Base-by-base conservation (phyloP, 768 basidiomycete species). In the Suillus subaureus region DNA sequence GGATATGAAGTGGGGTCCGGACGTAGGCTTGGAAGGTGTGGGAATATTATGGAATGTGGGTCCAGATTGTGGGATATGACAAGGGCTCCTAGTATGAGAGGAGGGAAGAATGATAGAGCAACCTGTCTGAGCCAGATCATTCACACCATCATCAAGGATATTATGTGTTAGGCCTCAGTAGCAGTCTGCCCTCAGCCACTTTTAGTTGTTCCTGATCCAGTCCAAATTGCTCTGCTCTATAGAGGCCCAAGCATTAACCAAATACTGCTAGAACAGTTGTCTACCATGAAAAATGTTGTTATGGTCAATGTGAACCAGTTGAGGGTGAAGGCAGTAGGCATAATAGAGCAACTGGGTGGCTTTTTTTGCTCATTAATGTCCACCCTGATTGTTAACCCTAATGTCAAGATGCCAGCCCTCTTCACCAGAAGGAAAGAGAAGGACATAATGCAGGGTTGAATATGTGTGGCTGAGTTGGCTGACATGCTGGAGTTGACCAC, bases 171-270 rank as follows among this genome's bases (percentile, higher is more conserved):
- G 49, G 1, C 82, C 81, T 31, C 65, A 63, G 64, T 81, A 81
- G 0, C 80, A 43, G 3, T 78, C 68, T 4, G 79, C 74, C 3
- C 81, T 73, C 8, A 84, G 64, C 13, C 57, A 64, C 2, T 21
- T 61, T 55, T 85, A 82, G 66, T 84, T 77, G 9, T 67, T 35
- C 4, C 62, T 31, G 6, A 79, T 49, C 71, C 71, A 86, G 12
- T 45, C 61, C 0, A 87, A 72, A 2, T 73, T 70, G 8, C 55
- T 68, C 26, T 85, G 82, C 3, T 87, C 83, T 33, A 78, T 70
- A 0, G 74, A 70, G 18, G 84, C 83, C 79, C 78, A 87, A 2
- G 67, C 70, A 75, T 87, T 83, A 55, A 80, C 79, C 43, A 82
- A 58, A 66, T 76, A 82, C 52, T 84, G 78, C 61, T 84, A 82